Evolutionary conservation across 805 yeast species (phyloP).

Genomic region (Teunomyces aglyptinius): DNA sequence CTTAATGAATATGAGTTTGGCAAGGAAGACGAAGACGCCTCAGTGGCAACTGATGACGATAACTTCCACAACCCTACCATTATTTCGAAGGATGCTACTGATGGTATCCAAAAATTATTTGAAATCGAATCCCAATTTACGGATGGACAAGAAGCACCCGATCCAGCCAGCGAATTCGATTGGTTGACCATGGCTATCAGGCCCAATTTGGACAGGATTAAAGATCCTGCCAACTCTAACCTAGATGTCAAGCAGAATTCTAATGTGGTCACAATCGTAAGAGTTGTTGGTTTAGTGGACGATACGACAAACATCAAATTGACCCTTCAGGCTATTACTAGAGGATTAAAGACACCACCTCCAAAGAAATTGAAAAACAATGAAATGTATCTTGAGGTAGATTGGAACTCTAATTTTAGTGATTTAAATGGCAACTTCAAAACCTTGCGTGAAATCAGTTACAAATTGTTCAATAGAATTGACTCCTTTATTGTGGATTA

Average conservation of each 20-base stretch:
- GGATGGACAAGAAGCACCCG: background rate
- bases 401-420: slow-evolving; percentile 19
- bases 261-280: slow-evolving; percentile 41
- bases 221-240: slow-evolving; percentile 15
- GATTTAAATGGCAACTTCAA: slow-evolving; percentile 17
- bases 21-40: slow-evolving; percentile 11
- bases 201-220: slow-evolving; percentile 33
- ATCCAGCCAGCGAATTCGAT: slow-evolving; percentile 25
- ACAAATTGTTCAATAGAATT: slow-evolving; percentile 33
- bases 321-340: slow-evolving; percentile 48
- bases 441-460: slow-evolving; percentile 17
- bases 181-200: slow-evolving; percentile 37
- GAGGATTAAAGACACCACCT: slow-evolving; percentile 26
- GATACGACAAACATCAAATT: slow-evolving; percentile 43
- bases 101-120: slow-evolving; percentile 28
- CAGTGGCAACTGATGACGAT: slow-evolving; percentile 9
- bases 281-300: slow-evolving; percentile 47
- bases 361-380: slow-evolving; percentile 13
- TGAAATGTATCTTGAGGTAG: slow-evolving; percentile 28
- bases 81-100: slow-evolving; percentile 30
- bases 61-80: slow-evolving; percentile 14
- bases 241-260: slow-evolving; percentile 6
- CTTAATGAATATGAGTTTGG: slow-evolving; percentile 37
- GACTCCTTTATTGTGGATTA: slow-evolving; percentile 39
- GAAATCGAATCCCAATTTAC: slow-evolving; percentile 5